Conservation (phyloP, 768 basidiomycete species). For the Pisolithus albus region DNA sequence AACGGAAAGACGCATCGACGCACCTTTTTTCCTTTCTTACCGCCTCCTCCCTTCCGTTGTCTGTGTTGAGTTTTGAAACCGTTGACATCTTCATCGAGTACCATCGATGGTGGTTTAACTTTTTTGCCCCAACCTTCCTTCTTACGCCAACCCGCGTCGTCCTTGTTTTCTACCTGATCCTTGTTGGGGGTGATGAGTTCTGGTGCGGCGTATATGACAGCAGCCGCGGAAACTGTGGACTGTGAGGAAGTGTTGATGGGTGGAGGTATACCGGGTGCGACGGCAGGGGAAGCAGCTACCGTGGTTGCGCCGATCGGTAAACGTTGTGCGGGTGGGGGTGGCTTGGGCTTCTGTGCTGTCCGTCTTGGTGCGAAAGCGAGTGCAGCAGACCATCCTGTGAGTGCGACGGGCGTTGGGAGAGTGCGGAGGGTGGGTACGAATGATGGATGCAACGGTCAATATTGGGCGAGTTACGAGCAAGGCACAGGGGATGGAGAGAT, state of each 20-base stretch:
- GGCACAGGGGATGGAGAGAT: conserved; percentile 42
- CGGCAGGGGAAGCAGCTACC: conserved; percentile 26
- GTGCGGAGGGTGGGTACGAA: conserved; percentile 5
- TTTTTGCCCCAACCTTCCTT: conserved; percentile 78
- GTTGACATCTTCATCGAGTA: conserved; percentile 83
- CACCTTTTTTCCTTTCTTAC: conserved; percentile 58
- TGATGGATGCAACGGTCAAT: conserved; percentile 32
- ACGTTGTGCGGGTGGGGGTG: conserved; percentile 24
- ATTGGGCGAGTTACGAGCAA: conserved; percentile 27
- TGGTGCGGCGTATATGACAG: conserved; percentile 68
- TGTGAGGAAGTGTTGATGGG: conserved; percentile 27
- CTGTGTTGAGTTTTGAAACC: conserved; percentile 64
- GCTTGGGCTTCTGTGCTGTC: conserved; percentile 53
- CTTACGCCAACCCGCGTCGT: conserved; percentile 33
- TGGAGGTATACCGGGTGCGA: conserved; percentile 13
- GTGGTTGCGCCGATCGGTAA: conserved; percentile 50
- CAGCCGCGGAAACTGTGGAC: conserved; percentile 42
- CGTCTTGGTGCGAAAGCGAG: conserved; percentile 84
- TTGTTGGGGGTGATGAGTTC: conserved; percentile 34
- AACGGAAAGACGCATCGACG: conserved; percentile 4
- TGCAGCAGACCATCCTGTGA: conserved; percentile 80
- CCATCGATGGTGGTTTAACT: conserved; percentile 86
- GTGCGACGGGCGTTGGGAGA: not conserved
- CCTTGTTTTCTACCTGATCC: conserved; percentile 23
- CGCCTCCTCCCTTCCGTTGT: conserved; percentile 45